Evolutionary conservation across 1,139 yeast species (phyloP), one percentile per base, ranked within the genome.

Genomic region (Hansenula sp.): DNA sequence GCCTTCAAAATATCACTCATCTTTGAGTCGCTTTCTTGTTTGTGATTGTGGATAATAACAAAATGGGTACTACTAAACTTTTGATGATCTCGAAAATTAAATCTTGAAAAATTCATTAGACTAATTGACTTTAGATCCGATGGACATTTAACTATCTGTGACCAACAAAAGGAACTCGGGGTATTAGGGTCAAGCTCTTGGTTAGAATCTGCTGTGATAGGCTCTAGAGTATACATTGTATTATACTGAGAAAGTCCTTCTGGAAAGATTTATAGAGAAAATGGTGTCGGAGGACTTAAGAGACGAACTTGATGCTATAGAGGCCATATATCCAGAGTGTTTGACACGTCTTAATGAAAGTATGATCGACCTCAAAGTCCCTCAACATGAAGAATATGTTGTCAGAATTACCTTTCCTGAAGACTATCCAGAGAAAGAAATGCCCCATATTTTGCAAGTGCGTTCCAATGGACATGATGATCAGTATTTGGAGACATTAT

Each of bases 261-360:
- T 16, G 30, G 30, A 28, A 5, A 42, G 7, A 7, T 10, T 25
- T 36, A 29, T 42, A 37, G 31, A 47, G 48, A 22, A 52, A 16
- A 48, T 50, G 52, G 35, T 49, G 13, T 51, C 61, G 4, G 79
- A 78, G 50, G 89, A 84, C 39, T 65, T 86, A 13, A 56, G 61
- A n/a, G 95, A 88, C 44, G 98, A 92, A 56, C 63, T 87, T 21
- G 78, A 76, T 38, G 94, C 96, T 12, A 79, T 90, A 18, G 85
- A 86, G 46, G 95, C 96, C 3, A 90, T 92, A n/a, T 90, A 79
- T 55, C 96, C 95, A 1, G 85, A 72, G 14, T 69, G 72, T 34
- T 52, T 77, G 42, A 58, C 53, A 0, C 70, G 50, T 43, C 66
- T 66, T 37, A 64, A 71, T 10, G 65, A 66, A 4, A 57, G 59